Conservation (phyloP, 441 rosid species). For the Sinapis alba region DNA sequence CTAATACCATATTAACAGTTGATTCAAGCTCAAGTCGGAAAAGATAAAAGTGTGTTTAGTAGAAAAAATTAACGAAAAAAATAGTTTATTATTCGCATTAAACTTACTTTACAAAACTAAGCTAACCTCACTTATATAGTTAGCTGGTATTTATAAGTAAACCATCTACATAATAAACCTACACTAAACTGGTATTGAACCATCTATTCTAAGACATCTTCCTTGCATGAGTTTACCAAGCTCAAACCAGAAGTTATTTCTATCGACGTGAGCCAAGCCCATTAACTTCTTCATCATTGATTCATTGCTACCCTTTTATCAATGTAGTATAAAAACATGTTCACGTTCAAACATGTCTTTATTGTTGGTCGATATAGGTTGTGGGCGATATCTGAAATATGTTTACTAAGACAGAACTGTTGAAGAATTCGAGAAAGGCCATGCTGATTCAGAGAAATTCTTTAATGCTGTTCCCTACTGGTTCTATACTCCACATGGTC, state of each 20-base stretch:
- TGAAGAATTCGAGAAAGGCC: conserved; percentile 72
- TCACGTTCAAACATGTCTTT: not conserved
- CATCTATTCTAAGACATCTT: not conserved
- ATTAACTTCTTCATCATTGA: conserved; percentile 47
- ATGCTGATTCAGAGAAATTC: conserved; percentile 55
- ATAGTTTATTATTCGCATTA: no score
- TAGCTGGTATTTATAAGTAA: no score
- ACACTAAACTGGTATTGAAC: no score
- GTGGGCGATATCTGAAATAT: not conserved
- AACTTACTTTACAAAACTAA: no score
- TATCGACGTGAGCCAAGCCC: conserved; percentile 56
- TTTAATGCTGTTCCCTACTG: conserved; percentile 71
- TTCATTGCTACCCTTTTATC: conserved; percentile 53
- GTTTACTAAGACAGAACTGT: conserved; percentile 50
- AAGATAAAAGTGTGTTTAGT: no score
- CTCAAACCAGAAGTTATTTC: no score
- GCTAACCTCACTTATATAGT: no score
- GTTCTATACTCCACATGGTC: conserved; percentile 66
- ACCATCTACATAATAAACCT: no score
- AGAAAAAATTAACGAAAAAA: no score
- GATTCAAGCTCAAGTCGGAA: no score
- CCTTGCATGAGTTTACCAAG: conserved; percentile 5
- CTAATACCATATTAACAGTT: no score
- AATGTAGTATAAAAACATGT: no score
- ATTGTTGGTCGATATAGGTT: not conserved